Conservation (phyloP, 805 yeast species). For the Candida adriatica region DNA sequence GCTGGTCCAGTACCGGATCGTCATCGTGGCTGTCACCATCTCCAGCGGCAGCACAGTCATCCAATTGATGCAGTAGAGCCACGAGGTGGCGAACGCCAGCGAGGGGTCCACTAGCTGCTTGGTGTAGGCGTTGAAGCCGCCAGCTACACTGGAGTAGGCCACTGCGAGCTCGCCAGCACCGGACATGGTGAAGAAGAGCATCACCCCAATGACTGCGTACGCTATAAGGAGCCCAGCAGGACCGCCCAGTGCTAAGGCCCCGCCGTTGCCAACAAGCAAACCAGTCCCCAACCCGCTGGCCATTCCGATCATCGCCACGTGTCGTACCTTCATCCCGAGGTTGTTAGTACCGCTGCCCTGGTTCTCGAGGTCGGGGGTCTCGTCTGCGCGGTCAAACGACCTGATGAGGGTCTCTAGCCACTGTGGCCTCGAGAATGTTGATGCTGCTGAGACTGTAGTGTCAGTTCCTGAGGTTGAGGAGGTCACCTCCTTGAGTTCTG, state of each 20-base stretch:
- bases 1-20: slow-evolving; percentile 52
- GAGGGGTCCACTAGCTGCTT: slow-evolving; percentile 48
- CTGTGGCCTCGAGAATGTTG: too few species aligned
- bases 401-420: too few species aligned
- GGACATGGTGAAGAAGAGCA: slow-evolving; percentile 52
- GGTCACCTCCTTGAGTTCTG: too few species aligned
- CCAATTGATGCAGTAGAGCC: slow-evolving; percentile 63
- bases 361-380: too few species aligned
- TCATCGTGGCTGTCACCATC: slow-evolving; percentile 57
- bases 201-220: slow-evolving; percentile 47
- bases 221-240: slow-evolving; percentile 48
- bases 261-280: slow-evolving; percentile 50
- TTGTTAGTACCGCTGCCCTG: too few species aligned
- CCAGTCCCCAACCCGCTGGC: slow-evolving; percentile 81
- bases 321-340: slow-evolving; percentile 11
- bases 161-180: slow-evolving; percentile 67
- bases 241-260: slow-evolving; percentile 38
- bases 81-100: slow-evolving; percentile 51
- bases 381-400: too few species aligned
- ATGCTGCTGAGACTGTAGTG: too few species aligned
- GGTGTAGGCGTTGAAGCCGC: slow-evolving; percentile 60
- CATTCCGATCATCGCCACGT: slow-evolving; percentile 49
- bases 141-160: slow-evolving; percentile 48
- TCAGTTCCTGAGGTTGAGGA: too few species aligned
- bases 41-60: slow-evolving; percentile 55